Percentiles rank a stretch among this genome's conserved stretches.
phyloP scores from a whole-genome alignment of 805 yeast genomes.

The Candida xiaguanensis region DNA sequence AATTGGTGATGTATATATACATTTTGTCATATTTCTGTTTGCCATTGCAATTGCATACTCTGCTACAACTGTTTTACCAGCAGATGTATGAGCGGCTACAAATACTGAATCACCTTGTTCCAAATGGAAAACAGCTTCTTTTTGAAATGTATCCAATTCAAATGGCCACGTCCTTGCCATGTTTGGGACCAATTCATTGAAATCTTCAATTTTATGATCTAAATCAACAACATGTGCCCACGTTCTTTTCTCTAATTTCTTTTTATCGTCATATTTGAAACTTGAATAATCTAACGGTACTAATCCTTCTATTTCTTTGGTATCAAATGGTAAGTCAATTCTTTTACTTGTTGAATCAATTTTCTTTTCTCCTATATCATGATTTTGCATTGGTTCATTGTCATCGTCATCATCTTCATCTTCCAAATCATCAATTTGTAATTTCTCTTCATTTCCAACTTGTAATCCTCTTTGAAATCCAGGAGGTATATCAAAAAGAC shows the following conservation, averaged over 20 bases:
- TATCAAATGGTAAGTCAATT: conserved; percentile 23
- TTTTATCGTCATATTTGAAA: conserved; percentile 19
- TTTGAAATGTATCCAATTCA: conserved; percentile 90
- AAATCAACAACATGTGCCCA: conserved; percentile 98
- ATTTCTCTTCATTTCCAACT: conserved; percentile 11
- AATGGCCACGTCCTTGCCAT: conserved; percentile 96
- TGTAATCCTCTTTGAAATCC: conserved; percentile 74
- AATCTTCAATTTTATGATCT: conserved; percentile 77
- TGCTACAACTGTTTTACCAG: conserved; percentile 97
- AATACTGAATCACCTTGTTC: conserved; percentile 98
- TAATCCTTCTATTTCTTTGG: conserved; percentile 46
- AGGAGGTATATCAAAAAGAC: conserved; percentile 78
- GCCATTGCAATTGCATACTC: conserved; percentile 99
- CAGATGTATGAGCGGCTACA: conserved; percentile 98
- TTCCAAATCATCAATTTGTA: conserved; percentile 7
- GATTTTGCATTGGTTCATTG: conserved; percentile 1
- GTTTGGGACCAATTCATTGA: conserved; percentile 82
- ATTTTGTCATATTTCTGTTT: conserved; percentile 90
- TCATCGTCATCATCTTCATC: conserved; percentile 14
- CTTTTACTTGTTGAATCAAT: neutral
- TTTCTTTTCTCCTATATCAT: neutral
- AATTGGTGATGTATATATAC: conserved; percentile 94
- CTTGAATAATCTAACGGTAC: conserved; percentile 32
- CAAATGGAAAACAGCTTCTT: conserved; percentile 92
- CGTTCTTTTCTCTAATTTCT: conserved; percentile 42